A percentile compares a stretch with the other conserved stretches of the same genome.
Evolutionary conservation across 1,284 basidiomycete genomes (phyloP).

Genomic region (Lentinula novae-zelandiae): DNA sequence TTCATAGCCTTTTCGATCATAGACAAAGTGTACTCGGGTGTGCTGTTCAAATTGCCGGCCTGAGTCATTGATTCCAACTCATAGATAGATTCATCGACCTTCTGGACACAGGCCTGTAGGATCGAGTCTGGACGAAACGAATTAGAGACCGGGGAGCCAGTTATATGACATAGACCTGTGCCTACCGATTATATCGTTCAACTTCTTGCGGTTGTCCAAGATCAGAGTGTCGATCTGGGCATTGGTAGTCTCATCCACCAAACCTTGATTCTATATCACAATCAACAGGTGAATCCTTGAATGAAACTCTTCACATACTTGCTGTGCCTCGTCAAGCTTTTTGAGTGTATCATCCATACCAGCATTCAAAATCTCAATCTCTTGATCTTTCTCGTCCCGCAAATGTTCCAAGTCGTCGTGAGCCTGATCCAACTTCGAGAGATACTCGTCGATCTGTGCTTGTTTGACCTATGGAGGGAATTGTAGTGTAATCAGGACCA

Average conservation of each 20-base stretch:
- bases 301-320: conserved; percentile 42
- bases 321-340: conserved; percentile 83
- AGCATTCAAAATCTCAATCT: conserved; percentile 94
- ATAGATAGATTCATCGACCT: conserved; percentile 96
- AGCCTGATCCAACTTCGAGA: conserved; percentile 75
- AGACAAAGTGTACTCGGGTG: conserved; percentile 96
- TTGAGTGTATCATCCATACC: conserved; percentile 94
- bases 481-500: not conserved
- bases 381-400: conserved; percentile 95
- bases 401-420: conserved; percentile 75
- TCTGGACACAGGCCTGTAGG: conserved; percentile 93
- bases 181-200: conserved; percentile 94
- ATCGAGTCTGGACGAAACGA: conserved; percentile 74
- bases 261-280: conserved; percentile 65
- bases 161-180: conserved; percentile 5
- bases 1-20: conserved; percentile 97
- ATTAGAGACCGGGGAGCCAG: conserved; percentile 6
- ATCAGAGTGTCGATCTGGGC: conserved; percentile 97
- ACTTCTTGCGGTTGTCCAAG: conserved; percentile 95
- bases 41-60: conserved; percentile 92
- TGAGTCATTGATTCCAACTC: conserved; percentile 95
- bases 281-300: conserved; percentile 10
- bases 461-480: conserved; percentile 70
- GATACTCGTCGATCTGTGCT: conserved; percentile 89
- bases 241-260: conserved; percentile 86